Base-by-base conservation (phyloP, 2,329 filamentous ascomycete genomes). In the Onygenales sp. region DNA sequence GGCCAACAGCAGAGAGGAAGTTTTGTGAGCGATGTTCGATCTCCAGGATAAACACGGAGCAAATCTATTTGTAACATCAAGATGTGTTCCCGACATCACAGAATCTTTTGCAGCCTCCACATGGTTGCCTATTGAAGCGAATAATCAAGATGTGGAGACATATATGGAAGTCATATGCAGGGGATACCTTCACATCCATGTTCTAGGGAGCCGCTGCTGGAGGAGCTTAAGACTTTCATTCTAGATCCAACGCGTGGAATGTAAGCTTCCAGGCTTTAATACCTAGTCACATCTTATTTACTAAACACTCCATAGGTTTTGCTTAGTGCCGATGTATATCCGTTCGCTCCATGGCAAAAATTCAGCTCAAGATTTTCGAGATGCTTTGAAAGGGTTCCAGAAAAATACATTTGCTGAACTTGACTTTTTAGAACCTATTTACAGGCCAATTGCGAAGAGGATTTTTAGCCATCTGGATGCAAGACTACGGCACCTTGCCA, bases 21-120 rank as follows among this genome's bases (percentile, higher is more conserved):
- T 65, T 14, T 50, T 69, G 2, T 14, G 9, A 0, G 44, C 59
- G 27, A 17, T 70, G 2, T 59, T 60, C 9, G 54, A 40, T 5
- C 43, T 69, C 8, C 63, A 62, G 33, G 43, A 14, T 1, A 52
- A 52, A 9, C 36, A n/a, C 5, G 53, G 44, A 11, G 42, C 56
- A 8, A 67, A 62, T 42, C 5, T 70, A 31, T 62, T 70, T 14
- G 62, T 58, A 9, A 72, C 70, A 2, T 68, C 69, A 4, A 55
- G 70, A 33, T 56, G 54, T 21, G 59, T 62, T 32, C 58, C 56
- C 2, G 58, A 65, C 3, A 63, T 69, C 11, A 14, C 37, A 3
- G 17, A 52, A 10, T 13, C 17, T 17, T 65, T 70, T 37, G 4
- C 57, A 8, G 48, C 44, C 3, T 54, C 43, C 9, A 3, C 44